These are phyloP conservation scores for Xylariaceae sp. DNA, from an alignment of 2,329 filamentous ascomycete species.

Conservation along the genomic window DNA sequence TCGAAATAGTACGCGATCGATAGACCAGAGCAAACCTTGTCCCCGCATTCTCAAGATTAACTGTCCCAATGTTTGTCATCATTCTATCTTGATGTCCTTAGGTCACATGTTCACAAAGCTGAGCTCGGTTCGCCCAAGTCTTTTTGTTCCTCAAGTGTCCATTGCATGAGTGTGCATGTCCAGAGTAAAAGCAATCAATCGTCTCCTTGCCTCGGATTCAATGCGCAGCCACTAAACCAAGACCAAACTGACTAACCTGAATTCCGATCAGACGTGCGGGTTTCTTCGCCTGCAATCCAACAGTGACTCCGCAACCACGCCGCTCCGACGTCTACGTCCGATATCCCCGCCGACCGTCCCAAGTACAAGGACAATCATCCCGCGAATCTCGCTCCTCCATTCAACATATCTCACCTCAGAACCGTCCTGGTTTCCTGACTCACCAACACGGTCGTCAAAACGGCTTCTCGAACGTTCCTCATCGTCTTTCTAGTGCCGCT, in stretches of 20 bases:
- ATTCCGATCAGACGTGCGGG: too few species aligned
- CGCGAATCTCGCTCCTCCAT: constrained; percentile 4
- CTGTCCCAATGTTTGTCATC: background rate
- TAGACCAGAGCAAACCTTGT: constrained; percentile 9
- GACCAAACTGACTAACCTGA: constrained; percentile 20
- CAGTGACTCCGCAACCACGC: background rate
- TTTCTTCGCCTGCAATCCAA: constrained; percentile 1
- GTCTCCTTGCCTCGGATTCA: background rate
- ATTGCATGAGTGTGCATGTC: constrained; percentile 11
- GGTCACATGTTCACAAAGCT: background rate
- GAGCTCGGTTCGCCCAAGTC: background rate
- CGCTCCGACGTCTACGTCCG: constrained; percentile 21
- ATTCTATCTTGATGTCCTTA: background rate
- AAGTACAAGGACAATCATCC: constrained; percentile 7
- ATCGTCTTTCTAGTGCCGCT: constrained; percentile 50
- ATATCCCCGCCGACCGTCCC: constrained; percentile 26
- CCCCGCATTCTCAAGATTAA: constrained; percentile 11
- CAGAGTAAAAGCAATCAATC: background rate
- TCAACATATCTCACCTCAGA: constrained; percentile 11
- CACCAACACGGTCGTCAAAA: constrained; percentile 50
- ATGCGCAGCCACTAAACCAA: background rate
- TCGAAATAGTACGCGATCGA: constrained; percentile 10
- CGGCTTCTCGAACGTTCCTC: constrained; percentile 44
- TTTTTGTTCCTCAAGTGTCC: background rate
- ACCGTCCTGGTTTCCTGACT: constrained; percentile 30